Evolutionary conservation across 352 stramenopile species (phyloP), one percentile per base, ranked within the genome.

Genomic region (Phytophthora brassicae): DNA sequence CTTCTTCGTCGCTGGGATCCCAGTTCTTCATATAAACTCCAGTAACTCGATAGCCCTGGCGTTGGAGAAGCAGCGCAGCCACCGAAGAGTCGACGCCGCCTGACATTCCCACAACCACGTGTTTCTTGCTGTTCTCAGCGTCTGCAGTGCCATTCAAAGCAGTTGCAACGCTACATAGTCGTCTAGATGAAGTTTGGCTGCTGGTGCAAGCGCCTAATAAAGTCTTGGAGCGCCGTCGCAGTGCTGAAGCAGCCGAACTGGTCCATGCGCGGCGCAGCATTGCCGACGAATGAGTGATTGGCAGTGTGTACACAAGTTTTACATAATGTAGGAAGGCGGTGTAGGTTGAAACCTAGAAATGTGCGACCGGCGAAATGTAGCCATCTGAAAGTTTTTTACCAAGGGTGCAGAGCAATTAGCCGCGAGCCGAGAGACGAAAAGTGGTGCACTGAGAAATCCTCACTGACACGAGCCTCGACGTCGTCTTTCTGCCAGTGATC

Each of bases 21-120:
- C 97, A 99, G 75, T 99, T 99, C 64, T 96, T 97, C 97, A 99
- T 99, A 75, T 99, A 98, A 38, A 99, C 84, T n/a, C 95, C 97
- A 16, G 95, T 84, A 47, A 99, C 83, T 38, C 89, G 77, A 75
- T 92, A 96, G n/a, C 90, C 90, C 63, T 97, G 81, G 31, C 91
- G 53, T 29, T 91, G 72, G 8, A 99, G 79, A 23, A 99, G 73
- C 68, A 97, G 79, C 19, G 96, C 96, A 35, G 92, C 81, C 23
- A 99, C 97, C 1, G 96, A 98, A 19, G 96, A 99, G 73, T 99
- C 97, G 20, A 99, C 96, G n/a, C 97, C 97, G 24, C 97, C 97
- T 12, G 95, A 99, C 84, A 99, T 96, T 39, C 97, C 97, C 23
- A 99, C 92, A 1, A 97, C 93, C 38, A 99, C 89, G 54, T 89